Evolutionary conservation across 2,329 filamentous ascomycete species (phyloP).

Genomic region (Colletotrichum somersetense): DNA sequence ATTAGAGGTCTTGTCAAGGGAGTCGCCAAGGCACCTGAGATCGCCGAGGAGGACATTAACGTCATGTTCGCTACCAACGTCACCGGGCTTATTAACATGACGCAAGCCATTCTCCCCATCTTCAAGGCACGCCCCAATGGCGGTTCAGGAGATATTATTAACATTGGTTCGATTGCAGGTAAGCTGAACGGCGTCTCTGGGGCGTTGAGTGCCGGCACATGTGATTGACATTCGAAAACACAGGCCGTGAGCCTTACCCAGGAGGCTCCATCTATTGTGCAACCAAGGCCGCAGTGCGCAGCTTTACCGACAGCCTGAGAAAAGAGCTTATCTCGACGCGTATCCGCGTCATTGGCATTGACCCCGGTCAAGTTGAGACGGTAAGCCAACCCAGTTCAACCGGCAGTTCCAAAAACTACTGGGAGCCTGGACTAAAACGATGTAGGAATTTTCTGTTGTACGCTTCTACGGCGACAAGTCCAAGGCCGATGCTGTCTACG

Average conservation of each 20-base stretch:
- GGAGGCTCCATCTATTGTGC: constrained; percentile 94
- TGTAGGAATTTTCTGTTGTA: constrained; percentile 86
- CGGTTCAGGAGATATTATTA: constrained; percentile 93
- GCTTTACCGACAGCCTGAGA: constrained; percentile 85
- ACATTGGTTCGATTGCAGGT: constrained; percentile 90
- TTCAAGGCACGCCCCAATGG: constrained; percentile 82
- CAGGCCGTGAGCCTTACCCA: constrained; percentile 81
- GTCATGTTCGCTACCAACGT: constrained; percentile 95
- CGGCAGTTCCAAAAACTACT: neutral
- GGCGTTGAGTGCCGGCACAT: neutral
- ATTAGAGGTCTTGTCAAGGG: constrained; percentile 87
- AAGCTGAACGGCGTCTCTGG: neutral
- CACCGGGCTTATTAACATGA: constrained; percentile 95
- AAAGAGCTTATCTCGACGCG: constrained; percentile 85
- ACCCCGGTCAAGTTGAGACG: constrained; percentile 94
- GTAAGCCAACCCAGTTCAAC: constrained; percentile 55
- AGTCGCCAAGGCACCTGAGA: constrained; percentile 86
- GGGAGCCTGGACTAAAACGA: constrained; percentile 1
- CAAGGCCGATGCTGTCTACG: constrained; percentile 92
- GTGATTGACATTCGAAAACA: neutral
- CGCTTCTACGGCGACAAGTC: constrained; percentile 89
- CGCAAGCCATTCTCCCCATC: constrained; percentile 86
- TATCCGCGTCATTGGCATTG: constrained; percentile 88
- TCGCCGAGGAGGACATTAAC: constrained; percentile 84
- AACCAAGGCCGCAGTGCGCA: constrained; percentile 88